Evolutionary conservation across 306 rosid species (phyloP).

Genomic region (Arachis stenosperma): DNA sequence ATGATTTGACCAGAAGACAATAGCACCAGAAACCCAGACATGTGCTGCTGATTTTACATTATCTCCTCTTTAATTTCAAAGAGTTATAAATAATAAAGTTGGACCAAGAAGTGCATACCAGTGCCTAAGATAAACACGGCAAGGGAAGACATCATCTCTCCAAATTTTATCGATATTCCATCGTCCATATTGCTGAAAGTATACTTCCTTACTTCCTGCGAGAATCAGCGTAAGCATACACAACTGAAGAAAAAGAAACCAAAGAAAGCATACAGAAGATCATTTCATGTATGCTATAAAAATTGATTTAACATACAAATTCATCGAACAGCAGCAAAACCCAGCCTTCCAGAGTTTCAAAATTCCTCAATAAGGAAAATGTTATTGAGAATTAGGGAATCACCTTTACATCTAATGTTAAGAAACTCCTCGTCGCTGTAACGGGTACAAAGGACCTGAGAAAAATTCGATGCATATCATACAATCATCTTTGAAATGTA

Average conservation of each 20-base stretch:
- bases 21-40: conserved; percentile 14
- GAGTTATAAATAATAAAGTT: conserved; percentile 12
- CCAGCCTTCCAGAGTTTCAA: conserved; percentile 14
- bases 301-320: neutral
- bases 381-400: conserved; percentile 35
- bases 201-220: conserved; percentile 76
- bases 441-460: conserved; percentile 89
- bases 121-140: conserved; percentile 91
- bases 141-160: conserved; percentile 93
- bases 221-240: conserved; percentile 19
- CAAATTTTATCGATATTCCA: conserved; percentile 82
- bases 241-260: conserved; percentile 12
- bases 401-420: conserved; percentile 82
- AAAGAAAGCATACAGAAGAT: conserved; percentile 17
- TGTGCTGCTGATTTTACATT: neutral
- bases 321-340: neutral
- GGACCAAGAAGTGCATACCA: conserved; percentile 60
- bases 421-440: conserved; percentile 89
- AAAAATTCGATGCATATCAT: conserved; percentile 4
- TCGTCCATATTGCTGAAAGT: conserved; percentile 72
- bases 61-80: neutral
- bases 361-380: conserved; percentile 9
- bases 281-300: conserved; percentile 5
- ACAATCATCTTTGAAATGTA: conserved; percentile 16
- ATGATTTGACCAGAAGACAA: conserved; percentile 21